Base-by-base conservation (phyloP, 1,284 basidiomycete species). In the Golubevia pallescens region DNA sequence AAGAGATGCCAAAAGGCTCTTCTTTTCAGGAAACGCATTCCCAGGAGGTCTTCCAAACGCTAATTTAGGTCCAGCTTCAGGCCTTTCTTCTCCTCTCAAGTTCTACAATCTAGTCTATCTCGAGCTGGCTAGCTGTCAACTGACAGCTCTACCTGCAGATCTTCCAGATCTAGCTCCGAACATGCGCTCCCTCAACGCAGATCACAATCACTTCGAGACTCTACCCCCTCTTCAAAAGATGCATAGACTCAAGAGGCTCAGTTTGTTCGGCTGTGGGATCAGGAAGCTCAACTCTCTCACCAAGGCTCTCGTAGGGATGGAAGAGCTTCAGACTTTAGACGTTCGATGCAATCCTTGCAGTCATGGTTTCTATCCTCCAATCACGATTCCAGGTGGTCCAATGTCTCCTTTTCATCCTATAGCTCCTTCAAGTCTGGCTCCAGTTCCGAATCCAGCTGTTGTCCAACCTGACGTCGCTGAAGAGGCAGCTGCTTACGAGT, bases 21-120 rank as follows among this genome's bases (percentile, higher is more conserved):
- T 97, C 88, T 89, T 98, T 61, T 95, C 93, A 68, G 94, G 94
- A 92, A 87, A 86, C 90, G 88, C 80, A 2, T 69, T 85, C 28
- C 76, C 69, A 0, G 65, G 66, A n/a, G 67, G 68, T 2, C 32
- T 55, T 23, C 28, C 23, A 7, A 38, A 42, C 23, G 52, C 61
- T 24, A 32, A 62, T 55, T 20, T 53, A 16, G 10, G 16, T 83
- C 87, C 65, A 89, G 89, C 73, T 24, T 20, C 13, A 10, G 8
- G 34, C 10, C 3, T 38, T 10, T 5, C 34, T 5, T 4, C 34
- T 38, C 34, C 34, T 38, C 34, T 38, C 34, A 38, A 21, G 57
- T 93, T 93, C 86, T 94, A 94, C 87, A 92, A 94, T 80, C 88
- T 99, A 76, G 89, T 93, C 52, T 98, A 98, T 87, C 89, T 99